Base-by-base conservation (phyloP, 2,329 filamentous ascomycete species). In the Dothideomycetes sp. region DNA sequence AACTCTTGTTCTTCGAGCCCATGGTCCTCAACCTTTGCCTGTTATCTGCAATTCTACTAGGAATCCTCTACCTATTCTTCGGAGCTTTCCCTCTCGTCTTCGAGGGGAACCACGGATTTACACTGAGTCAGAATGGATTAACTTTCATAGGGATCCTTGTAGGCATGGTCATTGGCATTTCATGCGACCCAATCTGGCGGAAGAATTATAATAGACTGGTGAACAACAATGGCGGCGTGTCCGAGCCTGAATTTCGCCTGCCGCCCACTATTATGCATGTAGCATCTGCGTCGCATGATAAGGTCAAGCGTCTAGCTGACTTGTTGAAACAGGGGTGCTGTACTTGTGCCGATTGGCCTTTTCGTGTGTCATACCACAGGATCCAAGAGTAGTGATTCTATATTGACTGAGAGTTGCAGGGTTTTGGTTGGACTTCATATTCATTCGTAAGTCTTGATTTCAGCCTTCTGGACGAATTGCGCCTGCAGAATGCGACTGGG, bases 21-120 rank as follows among this genome's bases (percentile, higher is more conserved):
- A 95, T 94, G 85, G 84, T 80, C 44, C 66, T 91, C 42, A 77
- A 78, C 49, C 75, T 95, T 18, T 91, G 86, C 59, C 62, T 91
- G 16, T 83, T 88, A 50, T 84, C 84, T 1, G 85, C 86, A 30
- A 75, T 95, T 39, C 66, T 94, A n/a, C 69, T 94, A 5, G 88
- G 87, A 4, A 81, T 94, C 33, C 64, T 94, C 2, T 94, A 94
- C 56, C 75, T 94, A 30, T 94, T 93, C 66, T 93, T 94, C 57
- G 86, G 86, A 15, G 86, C 87, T 0, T 94, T 94, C 52, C 75
- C 81, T 4, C 65, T 93, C 33, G 22, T 94, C 12, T 94, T 94
- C 54, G 58, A 69, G 18, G 73, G 70, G 33, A 78, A 82, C 34
- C 81, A 93, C 56, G 77, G 74, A 15, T 87, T 94, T 64, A 77